Evolutionary conservation across 2,329 filamentous ascomycete species (phyloP), one percentile per base, ranked within the genome.

Genomic region (Venturia nashicola): DNA sequence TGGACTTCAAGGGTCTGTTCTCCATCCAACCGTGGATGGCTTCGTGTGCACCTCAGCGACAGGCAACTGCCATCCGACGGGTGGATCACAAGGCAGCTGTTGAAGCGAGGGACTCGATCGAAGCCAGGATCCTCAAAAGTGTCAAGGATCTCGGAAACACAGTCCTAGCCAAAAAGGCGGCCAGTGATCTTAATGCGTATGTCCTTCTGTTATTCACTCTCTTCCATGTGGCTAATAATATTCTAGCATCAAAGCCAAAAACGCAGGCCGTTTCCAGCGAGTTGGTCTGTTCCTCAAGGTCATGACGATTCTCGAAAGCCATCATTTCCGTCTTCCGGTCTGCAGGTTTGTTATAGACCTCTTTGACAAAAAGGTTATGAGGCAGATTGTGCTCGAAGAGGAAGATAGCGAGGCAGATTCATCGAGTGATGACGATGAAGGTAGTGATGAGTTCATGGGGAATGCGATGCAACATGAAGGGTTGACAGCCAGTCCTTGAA

Each of bases 91-190:
- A 48, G 27, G 61, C 46, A 7, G 43, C 61, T 32, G 51, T 59
- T 14, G 63, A 51, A 27, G 20, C 40, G 7, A 69, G 78, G 11
- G 80, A 96, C 79, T 76, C 80, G 0, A 73, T 80, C 67, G 90
- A 90, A 70, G 79, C 84, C 61, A 88, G 88, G 61, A 93, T 97
- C 59, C 77, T 97, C 36, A 89, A 91, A 70, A 83, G 94, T 44
- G 87, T 96, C 67, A 86, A 90, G 16, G 92, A 97, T 70, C 82
- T 99, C 65, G 91, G 92, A 64, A 97, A 97, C 72, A 94, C 93
- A 65, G 91, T 99, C 18, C 81, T 97, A 61, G 92, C 91, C 71
- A 95, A 95, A 74, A 88, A 89, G 72, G 90, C 92, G 6, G 86
- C 93, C 61, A 85, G 82, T 23, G 92, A 97, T 73, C 81, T 99